These are phyloP conservation scores for Pleurotus sapidus DNA, from an alignment of 768 basidiomycete species.

Conservation along the genomic window DNA sequence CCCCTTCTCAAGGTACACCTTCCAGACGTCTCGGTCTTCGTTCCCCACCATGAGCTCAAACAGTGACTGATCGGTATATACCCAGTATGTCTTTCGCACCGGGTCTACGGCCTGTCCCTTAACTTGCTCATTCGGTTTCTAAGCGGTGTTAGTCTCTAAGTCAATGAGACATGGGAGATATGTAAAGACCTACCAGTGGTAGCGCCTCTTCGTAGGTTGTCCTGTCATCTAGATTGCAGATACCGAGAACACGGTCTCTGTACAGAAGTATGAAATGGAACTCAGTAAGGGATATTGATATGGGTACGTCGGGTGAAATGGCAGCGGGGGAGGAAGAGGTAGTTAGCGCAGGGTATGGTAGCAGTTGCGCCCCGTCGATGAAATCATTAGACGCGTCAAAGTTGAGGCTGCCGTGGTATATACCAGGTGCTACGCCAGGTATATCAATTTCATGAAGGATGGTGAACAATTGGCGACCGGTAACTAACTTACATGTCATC, in stretches of 20 bases:
- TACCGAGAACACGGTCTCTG: slow-evolving; percentile 68
- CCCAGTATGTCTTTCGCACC: slow-evolving; percentile 89
- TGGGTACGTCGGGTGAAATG: slow-evolving; percentile 44
- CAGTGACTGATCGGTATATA: slow-evolving; percentile 84
- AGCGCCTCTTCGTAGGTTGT: slow-evolving; percentile 81
- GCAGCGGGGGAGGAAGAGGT: slow-evolving; percentile 25
- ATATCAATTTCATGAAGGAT: neutral
- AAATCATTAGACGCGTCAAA: slow-evolving; percentile 71
- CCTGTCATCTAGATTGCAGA: slow-evolving; percentile 79
- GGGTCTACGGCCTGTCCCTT: slow-evolving; percentile 81
- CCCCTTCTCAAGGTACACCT: slow-evolving; percentile 76
- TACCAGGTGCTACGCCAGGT: slow-evolving; percentile 63
- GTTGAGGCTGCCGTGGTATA: slow-evolving; percentile 82
- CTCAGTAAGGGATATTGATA: slow-evolving; percentile 82
- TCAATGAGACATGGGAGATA: neutral
- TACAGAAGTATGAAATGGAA: slow-evolving; percentile 92
- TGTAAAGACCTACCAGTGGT: slow-evolving; percentile 58
- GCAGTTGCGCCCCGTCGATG: slow-evolving; percentile 73
- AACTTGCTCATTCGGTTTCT: slow-evolving; percentile 78
- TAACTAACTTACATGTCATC: slow-evolving; percentile 72
- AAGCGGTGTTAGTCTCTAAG: neutral
- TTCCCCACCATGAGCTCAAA: slow-evolving; percentile 85
- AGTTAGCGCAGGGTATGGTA: slow-evolving; percentile 64
- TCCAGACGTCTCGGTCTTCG: slow-evolving; percentile 95
- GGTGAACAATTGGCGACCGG: neutral